Conservation (phyloP, 2,329 filamentous ascomycete species). For the Domatiomyces catenatus region DNA sequence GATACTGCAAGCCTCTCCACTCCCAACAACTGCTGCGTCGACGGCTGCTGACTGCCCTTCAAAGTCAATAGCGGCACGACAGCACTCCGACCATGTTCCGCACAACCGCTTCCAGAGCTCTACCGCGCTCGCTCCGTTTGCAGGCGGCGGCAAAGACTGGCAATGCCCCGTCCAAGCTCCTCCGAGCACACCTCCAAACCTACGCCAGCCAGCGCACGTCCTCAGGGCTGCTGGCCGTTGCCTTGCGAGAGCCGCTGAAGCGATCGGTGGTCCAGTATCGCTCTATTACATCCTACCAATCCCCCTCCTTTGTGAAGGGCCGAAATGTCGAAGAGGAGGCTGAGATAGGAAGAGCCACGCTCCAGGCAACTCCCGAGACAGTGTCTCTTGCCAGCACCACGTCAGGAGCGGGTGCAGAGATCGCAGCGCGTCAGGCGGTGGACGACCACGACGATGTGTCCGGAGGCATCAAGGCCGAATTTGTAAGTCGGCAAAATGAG, state of each 20-base stretch:
- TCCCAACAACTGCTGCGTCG: constrained; percentile 10
- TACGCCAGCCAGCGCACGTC: constrained; percentile 26
- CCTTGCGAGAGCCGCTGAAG: constrained; percentile 30
- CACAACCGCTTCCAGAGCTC: constrained; percentile 30
- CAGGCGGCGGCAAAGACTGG: constrained; percentile 10
- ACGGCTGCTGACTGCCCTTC: constrained; percentile 9
- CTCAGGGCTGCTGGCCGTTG: constrained; percentile 27
- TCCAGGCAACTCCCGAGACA: constrained; percentile 44
- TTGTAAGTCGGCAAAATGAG: constrained; percentile 35
- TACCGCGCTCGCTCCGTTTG: constrained; percentile 24
- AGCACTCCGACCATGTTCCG: constrained; percentile 29
- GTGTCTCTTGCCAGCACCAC: constrained; percentile 46
- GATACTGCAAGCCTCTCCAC: constrained; percentile 8
- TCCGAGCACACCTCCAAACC: constrained; percentile 27
- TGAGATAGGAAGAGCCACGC: constrained; percentile 35
- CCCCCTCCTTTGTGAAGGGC: constrained; percentile 4
- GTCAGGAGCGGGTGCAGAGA: constrained; percentile 35
- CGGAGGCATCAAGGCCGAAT: constrained; percentile 37
- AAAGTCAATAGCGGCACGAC: constrained; percentile 19
- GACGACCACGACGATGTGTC: constrained; percentile 36
- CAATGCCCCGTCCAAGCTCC: constrained; percentile 24
- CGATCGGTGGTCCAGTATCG: constrained; percentile 36
- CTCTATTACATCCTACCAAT: constrained; percentile 18
- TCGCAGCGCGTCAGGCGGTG: constrained; percentile 14
- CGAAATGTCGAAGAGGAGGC: constrained; percentile 34